phyloP scores from a whole-genome alignment of 768 basidiomycete genomes.

The Rickenella mellea region DNA sequence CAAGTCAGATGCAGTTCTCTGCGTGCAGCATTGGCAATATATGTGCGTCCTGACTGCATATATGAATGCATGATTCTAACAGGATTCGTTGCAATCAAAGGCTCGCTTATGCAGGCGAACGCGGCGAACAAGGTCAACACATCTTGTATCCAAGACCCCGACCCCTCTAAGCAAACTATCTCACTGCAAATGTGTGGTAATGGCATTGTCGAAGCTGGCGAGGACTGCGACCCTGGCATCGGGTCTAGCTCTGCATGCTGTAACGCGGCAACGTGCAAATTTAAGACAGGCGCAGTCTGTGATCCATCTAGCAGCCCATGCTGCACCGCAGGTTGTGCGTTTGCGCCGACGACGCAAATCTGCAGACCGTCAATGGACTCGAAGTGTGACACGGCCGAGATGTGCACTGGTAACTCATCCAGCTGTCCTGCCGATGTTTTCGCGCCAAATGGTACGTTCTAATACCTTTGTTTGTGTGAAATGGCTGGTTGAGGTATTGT shows the following conservation, averaged over 20 bases:
- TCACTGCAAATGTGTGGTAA: conserved; percentile 73
- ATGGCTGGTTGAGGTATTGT: conserved; percentile 6
- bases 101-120: conserved; percentile 51
- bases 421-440: conserved; percentile 60
- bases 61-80: conserved; percentile 1
- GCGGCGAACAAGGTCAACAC: conserved; percentile 40
- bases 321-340: conserved; percentile 61
- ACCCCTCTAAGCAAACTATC: conserved; percentile 32
- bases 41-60: conserved; percentile 36
- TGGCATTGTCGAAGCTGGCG: conserved; percentile 73
- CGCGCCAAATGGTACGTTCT: conserved; percentile 47
- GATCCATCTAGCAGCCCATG: conserved; percentile 71
- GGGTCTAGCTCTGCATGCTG: conserved; percentile 60
- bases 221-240: conserved; percentile 79
- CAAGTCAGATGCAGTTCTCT: conserved; percentile 62
- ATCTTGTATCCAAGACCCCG: conserved; percentile 60
- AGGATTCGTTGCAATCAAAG: conserved; percentile 20
- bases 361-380: conserved; percentile 63
- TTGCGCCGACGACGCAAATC: conserved; percentile 57
- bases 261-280: conserved; percentile 66
- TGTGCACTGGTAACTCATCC: conserved; percentile 66
- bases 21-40: conserved; percentile 79
- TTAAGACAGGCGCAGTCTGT: conserved; percentile 61
- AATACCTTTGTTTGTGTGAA: conserved; percentile 1
- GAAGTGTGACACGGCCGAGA: conserved; percentile 62